These are phyloP conservation scores for Kwoniella shandongensis DNA, from an alignment of 768 basidiomycete species.

Conservation along the genomic window DNA sequence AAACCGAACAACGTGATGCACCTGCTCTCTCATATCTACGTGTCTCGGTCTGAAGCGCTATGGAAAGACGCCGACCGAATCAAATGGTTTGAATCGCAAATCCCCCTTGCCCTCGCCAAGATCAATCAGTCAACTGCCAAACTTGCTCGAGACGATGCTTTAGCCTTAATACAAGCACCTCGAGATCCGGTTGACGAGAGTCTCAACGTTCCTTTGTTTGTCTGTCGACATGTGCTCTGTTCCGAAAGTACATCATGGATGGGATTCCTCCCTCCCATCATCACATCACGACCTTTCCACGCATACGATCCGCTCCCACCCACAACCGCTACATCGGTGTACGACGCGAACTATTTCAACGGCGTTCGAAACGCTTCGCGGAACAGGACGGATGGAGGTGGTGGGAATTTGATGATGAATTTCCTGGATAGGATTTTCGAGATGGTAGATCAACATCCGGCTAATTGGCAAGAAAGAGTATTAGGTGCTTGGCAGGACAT, in stretches of 20 bases:
- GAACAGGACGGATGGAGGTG: slow-evolving; percentile 15
- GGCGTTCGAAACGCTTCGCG: slow-evolving; percentile 8
- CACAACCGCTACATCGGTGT: slow-evolving; percentile 60
- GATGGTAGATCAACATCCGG: slow-evolving; percentile 26
- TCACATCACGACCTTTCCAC: slow-evolving; percentile 61
- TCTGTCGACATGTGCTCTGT: slow-evolving; percentile 71
- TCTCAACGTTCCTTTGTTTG: slow-evolving; percentile 30
- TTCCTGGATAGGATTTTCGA: slow-evolving; percentile 30
- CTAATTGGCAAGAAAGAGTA: slow-evolving; percentile 26
- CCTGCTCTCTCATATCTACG: slow-evolving; percentile 85
- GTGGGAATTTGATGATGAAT: slow-evolving; percentile 20
- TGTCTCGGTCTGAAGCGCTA: slow-evolving; percentile 67
- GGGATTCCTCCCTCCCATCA: slow-evolving; percentile 67
- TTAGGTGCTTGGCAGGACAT: slow-evolving; percentile 20
- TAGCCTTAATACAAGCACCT: slow-evolving; percentile 22
- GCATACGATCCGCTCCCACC: slow-evolving; percentile 89
- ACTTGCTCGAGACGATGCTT: slow-evolving; percentile 45
- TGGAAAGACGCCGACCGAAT: slow-evolving; percentile 74
- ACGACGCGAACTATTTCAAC: slow-evolving; percentile 72
- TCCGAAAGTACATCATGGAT: slow-evolving; percentile 62
- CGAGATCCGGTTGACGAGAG: slow-evolving; percentile 40
- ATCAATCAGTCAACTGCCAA: slow-evolving; percentile 35
- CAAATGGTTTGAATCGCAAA: slow-evolving; percentile 69
- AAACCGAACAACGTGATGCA: slow-evolving; percentile 61
- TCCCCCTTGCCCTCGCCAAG: slow-evolving; percentile 56